Evolutionary conservation across 352 stramenopile species (phyloP).

Genomic region (Plasmopara viticola): DNA sequence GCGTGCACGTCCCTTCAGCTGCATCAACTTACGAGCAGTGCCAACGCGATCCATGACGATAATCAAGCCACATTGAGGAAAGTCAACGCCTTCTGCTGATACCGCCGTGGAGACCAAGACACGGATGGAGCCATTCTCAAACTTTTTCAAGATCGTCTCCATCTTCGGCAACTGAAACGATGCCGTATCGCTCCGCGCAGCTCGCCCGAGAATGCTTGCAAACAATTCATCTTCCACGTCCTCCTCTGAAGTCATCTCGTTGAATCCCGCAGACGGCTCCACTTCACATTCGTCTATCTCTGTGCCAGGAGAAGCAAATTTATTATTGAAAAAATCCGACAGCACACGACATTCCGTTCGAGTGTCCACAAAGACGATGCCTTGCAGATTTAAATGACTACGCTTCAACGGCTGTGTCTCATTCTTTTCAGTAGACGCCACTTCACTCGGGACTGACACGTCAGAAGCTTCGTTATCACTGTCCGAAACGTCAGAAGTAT

Average conservation of each 20-base stretch:
- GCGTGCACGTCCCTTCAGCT: conserved; percentile 63
- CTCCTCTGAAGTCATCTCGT: conserved; percentile 7
- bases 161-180: conserved; percentile 54
- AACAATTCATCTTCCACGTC: conserved; percentile 22
- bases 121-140: conserved; percentile 47
- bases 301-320: conserved; percentile 22
- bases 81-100: conserved; percentile 74
- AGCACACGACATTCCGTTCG: conserved; percentile 75
- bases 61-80: conserved; percentile 65
- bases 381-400: conserved; percentile 33
- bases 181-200: conserved; percentile 44
- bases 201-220: conserved; percentile 60
- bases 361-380: conserved; percentile 82
- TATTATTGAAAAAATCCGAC: conserved; percentile 72
- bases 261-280: conserved; percentile 16
- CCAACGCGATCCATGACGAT: conserved; percentile 52
- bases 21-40: conserved; percentile 58
- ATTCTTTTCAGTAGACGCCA: neutral
- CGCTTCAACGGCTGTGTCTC: conserved; percentile 1
- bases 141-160: conserved; percentile 44
- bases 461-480: conserved; percentile 25
- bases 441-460: neutral
- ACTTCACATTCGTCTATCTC: conserved; percentile 8
- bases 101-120: conserved; percentile 74
- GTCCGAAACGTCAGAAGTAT: conserved; percentile 20